Evolutionary conservation across 768 basidiomycete species (phyloP).

Genomic region (Filobasidium floriforme): DNA sequence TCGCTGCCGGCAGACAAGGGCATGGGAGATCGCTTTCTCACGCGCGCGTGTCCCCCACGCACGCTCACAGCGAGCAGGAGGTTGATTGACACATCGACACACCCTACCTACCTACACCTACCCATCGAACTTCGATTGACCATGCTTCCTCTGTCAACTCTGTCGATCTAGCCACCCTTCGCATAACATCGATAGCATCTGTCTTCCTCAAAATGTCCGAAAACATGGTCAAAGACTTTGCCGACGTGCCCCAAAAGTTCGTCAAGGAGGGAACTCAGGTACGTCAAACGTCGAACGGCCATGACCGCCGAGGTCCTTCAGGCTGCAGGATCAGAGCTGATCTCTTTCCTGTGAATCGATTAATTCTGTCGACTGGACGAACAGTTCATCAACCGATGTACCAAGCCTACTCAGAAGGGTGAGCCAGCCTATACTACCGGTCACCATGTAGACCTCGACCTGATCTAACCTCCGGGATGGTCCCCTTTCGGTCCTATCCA

Average conservation of each 20-base stretch:
- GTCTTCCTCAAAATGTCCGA: conserved; percentile 18
- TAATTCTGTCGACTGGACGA: background rate
- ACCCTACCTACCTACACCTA: background rate
- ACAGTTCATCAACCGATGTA: conserved; percentile 93
- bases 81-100: background rate
- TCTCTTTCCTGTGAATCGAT: background rate
- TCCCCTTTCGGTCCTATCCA: conserved; percentile 53
- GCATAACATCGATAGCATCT: background rate
- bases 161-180: background rate
- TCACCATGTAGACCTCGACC: background rate
- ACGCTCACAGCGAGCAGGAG: background rate
- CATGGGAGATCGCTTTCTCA: background rate
- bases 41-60: background rate
- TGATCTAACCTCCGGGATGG: background rate
- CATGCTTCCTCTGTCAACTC: background rate
- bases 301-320: background rate
- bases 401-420: conserved; percentile 96
- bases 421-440: conserved; percentile 17
- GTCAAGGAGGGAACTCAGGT: conserved; percentile 89
- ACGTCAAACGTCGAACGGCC: conserved; percentile 26
- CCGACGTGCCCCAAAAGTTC: conserved; percentile 86
- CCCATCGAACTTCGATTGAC: background rate
- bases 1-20: no score
- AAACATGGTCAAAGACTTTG: conserved; percentile 69
- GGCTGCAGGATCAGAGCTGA: background rate